phyloP scores from a whole-genome alignment of 2,329 filamentous ascomycete species.

The Scedosporium aurantiacum region DNA sequence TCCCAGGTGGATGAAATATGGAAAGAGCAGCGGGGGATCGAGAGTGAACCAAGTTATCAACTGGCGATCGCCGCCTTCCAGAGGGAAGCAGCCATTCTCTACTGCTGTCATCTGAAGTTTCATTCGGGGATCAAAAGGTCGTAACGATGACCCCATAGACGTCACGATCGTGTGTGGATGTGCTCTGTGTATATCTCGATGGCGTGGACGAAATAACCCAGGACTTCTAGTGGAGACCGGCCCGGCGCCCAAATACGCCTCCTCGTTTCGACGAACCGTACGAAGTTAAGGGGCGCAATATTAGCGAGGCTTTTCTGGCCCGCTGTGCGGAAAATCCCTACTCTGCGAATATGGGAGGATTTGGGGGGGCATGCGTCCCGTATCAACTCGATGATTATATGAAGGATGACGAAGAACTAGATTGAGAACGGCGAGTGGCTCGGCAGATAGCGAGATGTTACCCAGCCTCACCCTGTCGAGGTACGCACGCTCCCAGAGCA shows the following conservation, averaged over 20 bases:
- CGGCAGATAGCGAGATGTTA: too few relatives aligned
- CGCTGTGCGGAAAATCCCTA: background rate
- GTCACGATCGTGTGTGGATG: background rate
- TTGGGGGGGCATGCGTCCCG: background rate
- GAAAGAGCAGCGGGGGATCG: background rate
- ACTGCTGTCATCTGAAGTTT: background rate
- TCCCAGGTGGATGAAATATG: background rate
- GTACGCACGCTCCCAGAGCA: too few relatives aligned
- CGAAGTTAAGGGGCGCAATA: background rate
- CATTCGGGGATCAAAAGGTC: background rate
- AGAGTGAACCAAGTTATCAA: background rate
- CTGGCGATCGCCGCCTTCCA: background rate
- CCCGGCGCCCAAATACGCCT: background rate
- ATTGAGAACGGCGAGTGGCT: too few relatives aligned
- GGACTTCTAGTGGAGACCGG: background rate
- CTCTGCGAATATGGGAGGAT: background rate
- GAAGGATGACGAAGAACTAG: too few relatives aligned
- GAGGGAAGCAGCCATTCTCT: background rate
- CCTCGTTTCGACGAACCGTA: background rate
- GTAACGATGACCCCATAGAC: background rate
- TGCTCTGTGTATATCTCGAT: background rate
- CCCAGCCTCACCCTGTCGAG: too few relatives aligned
- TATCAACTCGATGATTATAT: too few relatives aligned
- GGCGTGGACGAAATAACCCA: background rate
- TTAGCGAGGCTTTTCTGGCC: background rate